Base-by-base conservation (phyloP, 805 yeast species). In the Wickerhamia fluorescens region DNA sequence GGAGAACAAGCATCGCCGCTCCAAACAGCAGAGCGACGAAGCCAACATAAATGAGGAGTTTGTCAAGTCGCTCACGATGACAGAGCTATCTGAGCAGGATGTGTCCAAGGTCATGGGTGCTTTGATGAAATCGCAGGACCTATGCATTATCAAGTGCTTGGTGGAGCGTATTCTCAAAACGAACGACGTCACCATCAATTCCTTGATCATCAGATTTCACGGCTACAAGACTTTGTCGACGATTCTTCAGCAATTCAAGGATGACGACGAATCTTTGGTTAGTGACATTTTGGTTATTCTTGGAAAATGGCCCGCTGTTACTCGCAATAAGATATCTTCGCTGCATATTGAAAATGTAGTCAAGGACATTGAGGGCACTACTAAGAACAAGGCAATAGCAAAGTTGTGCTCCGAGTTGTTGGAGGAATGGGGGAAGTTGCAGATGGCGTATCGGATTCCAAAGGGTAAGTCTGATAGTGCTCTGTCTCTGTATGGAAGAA, bases 361-460 rank as follows among this genome's bases (percentile, higher is more conserved):
- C 4, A 46, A 58, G 23, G 62, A 60, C 4, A 46, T 83, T 14
- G 44, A 42, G 14, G 29, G 34, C 27, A 40, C 34, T 6, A 43
- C 51, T 21, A 20, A 26, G 7, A 51, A 49, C 33, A 44, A 40
- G 3, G 52, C 51, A 7, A 45, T 67, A 19, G 45, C 52, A 38
- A 33, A 31, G 2, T 53, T 66, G 30, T 66, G 79, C 3, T 34
- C 51, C 3, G 50, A 51, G 5, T 54, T 89, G 21, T 44, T 84
- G 16, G 60, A 66, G 1, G 78, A 66, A 32, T 89, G 96, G 96
- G 61, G 77, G 25, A 59, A 60, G 15, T 69, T 84, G 35, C 78
- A 81, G 47, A 75, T 84, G 71, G 88, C 87, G n/a, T 83, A 79
- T 47, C 71, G 92, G 25, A 88, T 89, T 29, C 88, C 94, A 1